Base-by-base conservation (phyloP, 805 yeast genomes). In the Saturnispora halmiae region DNA sequence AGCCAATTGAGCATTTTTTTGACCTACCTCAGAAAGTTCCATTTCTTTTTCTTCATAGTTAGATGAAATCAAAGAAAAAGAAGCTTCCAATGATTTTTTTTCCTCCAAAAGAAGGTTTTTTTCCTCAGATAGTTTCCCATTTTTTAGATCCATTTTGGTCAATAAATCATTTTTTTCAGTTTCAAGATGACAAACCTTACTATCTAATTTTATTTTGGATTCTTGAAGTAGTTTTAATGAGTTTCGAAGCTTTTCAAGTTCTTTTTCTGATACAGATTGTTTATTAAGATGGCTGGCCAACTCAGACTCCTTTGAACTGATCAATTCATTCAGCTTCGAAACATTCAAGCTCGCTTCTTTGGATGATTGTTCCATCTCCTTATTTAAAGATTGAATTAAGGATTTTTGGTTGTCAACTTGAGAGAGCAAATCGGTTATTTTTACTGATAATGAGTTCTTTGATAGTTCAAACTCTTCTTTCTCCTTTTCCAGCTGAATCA, bases 1-100 rank as follows among this genome's bases (percentile, higher is more conserved):
- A 33, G 21, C 8, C 15, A 39, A 21, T 11, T 39, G 18, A 7
- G 15, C 3, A 26, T 32, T 39, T 16, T 28, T 33, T 10, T 38
- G 25, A 18, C 10, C 16, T 10, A 20, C 30, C 2, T 24, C 27
- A 19, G 29, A 13, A n/a, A 38, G 19, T 10, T 33, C 41, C 4
- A 11, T 31, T 21, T 38, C 41, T 26, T 31, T 31, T 15, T 38
- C 31, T 27, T 38, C 36, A 25, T 38, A 38, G 24, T 38, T 38
- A 11, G 41, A 25, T n/a, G 41, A 38, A 15, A 38, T 32, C 41
- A 38, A 31, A 15, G 31, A 21, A 31, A 38, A 38, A 10, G 41
- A 38, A 3, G 41, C n/a, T 20, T 32, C 41, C 25, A 38, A 32
- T 4, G 41, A 38, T 8, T 25, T 32, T 13, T 38, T 38, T 21